These are phyloP conservation scores for Citrus australasica DNA, from an alignment of 345 rosid genomes.

Conservation along the genomic window DNA sequence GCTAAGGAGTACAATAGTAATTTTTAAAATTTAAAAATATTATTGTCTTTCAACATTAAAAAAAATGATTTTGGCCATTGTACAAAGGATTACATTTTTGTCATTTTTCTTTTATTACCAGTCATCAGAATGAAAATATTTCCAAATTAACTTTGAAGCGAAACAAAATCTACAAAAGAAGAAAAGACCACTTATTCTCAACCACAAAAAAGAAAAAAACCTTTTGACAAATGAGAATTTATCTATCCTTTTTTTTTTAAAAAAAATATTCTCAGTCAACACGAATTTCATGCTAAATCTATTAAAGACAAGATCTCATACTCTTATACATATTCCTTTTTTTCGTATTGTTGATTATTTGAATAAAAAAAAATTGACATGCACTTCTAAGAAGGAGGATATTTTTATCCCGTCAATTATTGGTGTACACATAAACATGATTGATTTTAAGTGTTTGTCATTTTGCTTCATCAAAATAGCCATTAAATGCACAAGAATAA, in stretches of 20 bases:
- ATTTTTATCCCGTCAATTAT: neutral
- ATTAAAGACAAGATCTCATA: neutral
- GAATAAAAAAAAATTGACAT: neutral
- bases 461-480: neutral
- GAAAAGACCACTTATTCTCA: neutral
- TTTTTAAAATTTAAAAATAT: no score
- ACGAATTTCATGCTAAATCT: neutral
- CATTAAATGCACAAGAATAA: neutral
- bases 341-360: neutral
- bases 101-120: neutral
- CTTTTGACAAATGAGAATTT: neutral
- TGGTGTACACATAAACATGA: neutral
- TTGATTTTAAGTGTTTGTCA: neutral
- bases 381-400: neutral
- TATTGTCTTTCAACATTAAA: no score
- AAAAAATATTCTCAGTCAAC: neutral
- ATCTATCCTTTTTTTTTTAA: neutral
- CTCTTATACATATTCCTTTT: neutral
- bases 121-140: neutral
- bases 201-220: neutral
- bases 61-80: neutral
- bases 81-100: neutral
- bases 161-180: neutral
- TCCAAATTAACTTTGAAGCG: neutral
- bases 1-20: neutral